Percentiles rank a stretch among this genome's conserved stretches.
Evolutionary conservation across 768 basidiomycete genomes (phyloP).

Genomic region (Leccinum ochraceum): DNA sequence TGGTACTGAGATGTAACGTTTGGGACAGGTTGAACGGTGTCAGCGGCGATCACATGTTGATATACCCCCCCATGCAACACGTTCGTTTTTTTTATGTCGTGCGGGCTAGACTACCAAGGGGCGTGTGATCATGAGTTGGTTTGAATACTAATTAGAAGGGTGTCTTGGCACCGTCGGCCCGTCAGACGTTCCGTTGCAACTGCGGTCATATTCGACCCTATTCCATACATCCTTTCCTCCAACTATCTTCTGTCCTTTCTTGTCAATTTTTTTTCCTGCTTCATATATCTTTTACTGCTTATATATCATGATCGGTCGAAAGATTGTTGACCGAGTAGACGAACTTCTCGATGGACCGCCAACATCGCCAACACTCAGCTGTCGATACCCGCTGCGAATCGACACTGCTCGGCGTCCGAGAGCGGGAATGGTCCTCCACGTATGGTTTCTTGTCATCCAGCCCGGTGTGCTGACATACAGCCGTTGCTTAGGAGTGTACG

Average conservation of each 20-base stretch:
- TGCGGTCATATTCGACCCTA: neutral
- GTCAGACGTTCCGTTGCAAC: neutral
- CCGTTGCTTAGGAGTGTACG: constrained; percentile 22
- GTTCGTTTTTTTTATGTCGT: constrained; percentile 3
- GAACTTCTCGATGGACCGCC: constrained; percentile 17
- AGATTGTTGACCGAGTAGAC: constrained; percentile 28
- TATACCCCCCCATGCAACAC: constrained; percentile 6
- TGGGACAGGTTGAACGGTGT: too few species aligned
- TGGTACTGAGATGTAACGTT: too few species aligned
- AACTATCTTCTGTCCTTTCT: constrained; percentile 24
- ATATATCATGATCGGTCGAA: constrained; percentile 28
- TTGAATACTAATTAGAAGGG: neutral
- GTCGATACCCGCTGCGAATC: constrained; percentile 15
- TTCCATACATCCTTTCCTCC: constrained; percentile 5
- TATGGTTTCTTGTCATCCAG: constrained; percentile 10
- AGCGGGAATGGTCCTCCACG: constrained; percentile 8
- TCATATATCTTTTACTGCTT: constrained; percentile 7
- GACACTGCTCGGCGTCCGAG: constrained; percentile 12
- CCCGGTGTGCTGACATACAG: neutral
- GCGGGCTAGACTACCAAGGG: neutral
- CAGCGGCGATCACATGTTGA: constrained; percentile 16
- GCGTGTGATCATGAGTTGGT: constrained; percentile 3
- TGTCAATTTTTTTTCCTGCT: constrained; percentile 13
- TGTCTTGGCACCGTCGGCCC: neutral
- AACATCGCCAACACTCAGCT: neutral